Conservation (phyloP, 176 grass and related monocot species). For the Guadua angustifolia region DNA sequence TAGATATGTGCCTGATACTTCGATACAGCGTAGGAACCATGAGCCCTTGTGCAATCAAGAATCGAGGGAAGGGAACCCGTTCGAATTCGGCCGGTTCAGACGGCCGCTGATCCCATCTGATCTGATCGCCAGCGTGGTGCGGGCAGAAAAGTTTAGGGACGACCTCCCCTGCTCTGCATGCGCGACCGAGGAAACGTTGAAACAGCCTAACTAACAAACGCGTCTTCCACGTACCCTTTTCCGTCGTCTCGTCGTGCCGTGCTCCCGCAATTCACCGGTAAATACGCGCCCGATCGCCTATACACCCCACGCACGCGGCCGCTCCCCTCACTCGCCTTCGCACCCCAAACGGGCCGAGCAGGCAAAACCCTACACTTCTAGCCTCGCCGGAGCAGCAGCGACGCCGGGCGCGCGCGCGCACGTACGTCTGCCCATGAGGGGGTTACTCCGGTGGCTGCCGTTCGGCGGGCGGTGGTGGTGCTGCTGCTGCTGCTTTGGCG, state of each 20-base stretch:
- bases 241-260: constrained; percentile 37
- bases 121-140: neutral
- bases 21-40: no score
- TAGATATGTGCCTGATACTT: neutral
- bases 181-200: neutral
- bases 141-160: neutral
- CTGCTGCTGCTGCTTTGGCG: constrained; percentile 36
- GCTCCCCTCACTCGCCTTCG: neutral
- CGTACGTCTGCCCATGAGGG: constrained; percentile 11
- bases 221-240: constrained; percentile 35
- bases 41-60: no score
- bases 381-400: constrained; percentile 13
- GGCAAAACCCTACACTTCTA: neutral
- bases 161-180: neutral
- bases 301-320: neutral
- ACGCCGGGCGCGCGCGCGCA: neutral
- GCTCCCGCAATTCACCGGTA: constrained; percentile 21
- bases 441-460: constrained; percentile 29
- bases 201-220: constrained; percentile 34
- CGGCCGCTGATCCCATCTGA: neutral
- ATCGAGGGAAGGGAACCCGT: neutral
- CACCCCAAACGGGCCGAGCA: no score
- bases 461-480: constrained; percentile 26
- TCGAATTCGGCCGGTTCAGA: constrained; percentile 9
- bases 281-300: constrained; percentile 21